A percentile compares a stretch with the other conserved stretches of the same genome.
Conservation (phyloP, 306 rosid species). For the Canavalia ensiformis region DNA sequence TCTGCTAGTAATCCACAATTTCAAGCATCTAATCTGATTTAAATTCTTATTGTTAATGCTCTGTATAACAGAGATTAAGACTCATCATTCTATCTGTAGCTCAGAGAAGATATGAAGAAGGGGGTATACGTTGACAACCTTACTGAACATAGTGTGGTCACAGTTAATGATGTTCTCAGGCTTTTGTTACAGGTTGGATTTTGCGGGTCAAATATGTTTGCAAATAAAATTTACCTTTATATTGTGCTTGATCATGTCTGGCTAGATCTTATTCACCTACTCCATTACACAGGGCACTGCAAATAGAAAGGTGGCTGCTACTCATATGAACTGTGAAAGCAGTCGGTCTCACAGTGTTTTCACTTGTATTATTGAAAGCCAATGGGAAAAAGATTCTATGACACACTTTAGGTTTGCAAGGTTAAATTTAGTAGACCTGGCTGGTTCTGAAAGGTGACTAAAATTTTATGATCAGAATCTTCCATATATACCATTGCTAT, state of each 20-base stretch:
- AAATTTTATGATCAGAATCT: constrained; percentile 29
- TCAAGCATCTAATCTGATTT: constrained; percentile 41
- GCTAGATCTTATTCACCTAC: constrained; percentile 42
- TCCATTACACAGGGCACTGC: constrained; percentile 79
- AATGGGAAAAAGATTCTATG: constrained; percentile 90
- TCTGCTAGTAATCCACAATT: constrained; percentile 75
- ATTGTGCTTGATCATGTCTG: constrained; percentile 43
- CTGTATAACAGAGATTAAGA: background rate
- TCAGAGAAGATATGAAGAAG: constrained; percentile 97
- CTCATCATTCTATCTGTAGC: constrained; percentile 61
- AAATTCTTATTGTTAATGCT: constrained; percentile 35
- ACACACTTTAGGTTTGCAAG: constrained; percentile 92
- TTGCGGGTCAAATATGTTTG: constrained; percentile 32
- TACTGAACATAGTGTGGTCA: constrained; percentile 73
- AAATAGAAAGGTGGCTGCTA: constrained; percentile 93
- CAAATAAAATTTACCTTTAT: constrained; percentile 16
- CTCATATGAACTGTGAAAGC: constrained; percentile 94
- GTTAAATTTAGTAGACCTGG: constrained; percentile 93
- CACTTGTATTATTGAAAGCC: constrained; percentile 93
- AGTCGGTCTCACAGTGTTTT: constrained; percentile 97
- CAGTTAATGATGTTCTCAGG: constrained; percentile 82
- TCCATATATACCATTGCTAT: constrained; percentile 11
- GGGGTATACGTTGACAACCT: constrained; percentile 95
- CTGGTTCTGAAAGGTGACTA: constrained; percentile 95
- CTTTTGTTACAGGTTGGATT: constrained; percentile 82